A percentile compares a stretch with the other conserved stretches of the same genome.
These are phyloP conservation scores for Dianthus caryophyllus DNA, from an alignment of 148 eudicot genomes.

Conservation along the genomic window DNA sequence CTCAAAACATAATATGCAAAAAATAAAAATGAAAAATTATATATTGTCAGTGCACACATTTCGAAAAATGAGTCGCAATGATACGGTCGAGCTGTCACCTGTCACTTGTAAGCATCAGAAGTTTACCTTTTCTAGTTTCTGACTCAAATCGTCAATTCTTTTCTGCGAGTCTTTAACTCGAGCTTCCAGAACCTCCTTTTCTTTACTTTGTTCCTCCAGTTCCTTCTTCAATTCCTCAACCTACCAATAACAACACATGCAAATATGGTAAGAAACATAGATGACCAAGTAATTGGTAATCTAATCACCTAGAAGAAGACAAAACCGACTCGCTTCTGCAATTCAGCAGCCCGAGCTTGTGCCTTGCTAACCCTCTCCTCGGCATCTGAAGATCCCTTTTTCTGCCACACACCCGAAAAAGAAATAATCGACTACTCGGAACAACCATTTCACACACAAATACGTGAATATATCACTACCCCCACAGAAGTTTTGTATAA, in stretches of 20 bases:
- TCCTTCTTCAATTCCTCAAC: constrained; percentile 62
- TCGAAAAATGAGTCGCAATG: too few relatives aligned
- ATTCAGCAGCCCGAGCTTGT: constrained; percentile 48
- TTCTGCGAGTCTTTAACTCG: constrained; percentile 50
- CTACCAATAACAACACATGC: constrained; percentile 20
- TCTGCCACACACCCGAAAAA: constrained; percentile 30
- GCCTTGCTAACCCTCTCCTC: constrained; percentile 56
- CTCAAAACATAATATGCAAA: too few relatives aligned
- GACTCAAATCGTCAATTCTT: constrained; percentile 42
- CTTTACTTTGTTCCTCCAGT: constrained; percentile 44
- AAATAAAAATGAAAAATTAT: too few relatives aligned
- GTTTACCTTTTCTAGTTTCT: constrained; percentile 55
- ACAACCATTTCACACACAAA: neutral
- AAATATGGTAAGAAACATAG: neutral
- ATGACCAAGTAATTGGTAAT: neutral
- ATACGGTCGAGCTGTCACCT: too few relatives aligned
- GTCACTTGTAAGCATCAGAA: neutral
- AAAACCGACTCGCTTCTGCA: constrained; percentile 56
- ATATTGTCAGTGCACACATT: too few relatives aligned
- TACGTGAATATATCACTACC: neutral
- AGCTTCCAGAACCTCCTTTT: constrained; percentile 47
- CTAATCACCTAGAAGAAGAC: neutral
- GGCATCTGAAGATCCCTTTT: constrained; percentile 60
- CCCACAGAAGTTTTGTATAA: neutral
- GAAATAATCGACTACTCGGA: neutral